These are phyloP conservation scores for Fusarium agapanthi DNA, from an alignment of 2,329 filamentous ascomycete genomes.

Conservation along the genomic window DNA sequence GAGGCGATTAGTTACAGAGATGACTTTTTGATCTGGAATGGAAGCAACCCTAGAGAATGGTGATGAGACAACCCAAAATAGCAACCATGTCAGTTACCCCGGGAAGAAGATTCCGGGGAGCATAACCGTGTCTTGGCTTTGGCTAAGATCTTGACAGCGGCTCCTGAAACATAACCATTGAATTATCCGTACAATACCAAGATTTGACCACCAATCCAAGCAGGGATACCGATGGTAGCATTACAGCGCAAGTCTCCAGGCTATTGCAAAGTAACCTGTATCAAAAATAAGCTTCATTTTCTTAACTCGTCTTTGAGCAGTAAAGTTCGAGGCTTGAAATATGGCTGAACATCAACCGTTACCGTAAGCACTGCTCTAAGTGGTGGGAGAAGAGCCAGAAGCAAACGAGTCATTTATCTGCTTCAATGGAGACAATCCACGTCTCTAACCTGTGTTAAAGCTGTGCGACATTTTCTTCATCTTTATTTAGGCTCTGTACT, in stretches of 20 bases:
- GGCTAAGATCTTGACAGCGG: not conserved
- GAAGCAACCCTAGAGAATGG: not conserved
- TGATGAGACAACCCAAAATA: constrained; percentile 25
- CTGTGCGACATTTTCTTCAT: constrained; percentile 14
- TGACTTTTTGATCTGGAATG: not conserved
- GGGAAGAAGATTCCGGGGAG: not conserved
- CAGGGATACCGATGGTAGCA: not conserved
- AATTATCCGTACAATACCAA: not conserved
- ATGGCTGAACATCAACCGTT: not conserved
- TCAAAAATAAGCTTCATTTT: not conserved
- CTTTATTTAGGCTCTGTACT: not conserved
- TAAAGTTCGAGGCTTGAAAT: not conserved
- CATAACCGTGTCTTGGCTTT: constrained; percentile 13
- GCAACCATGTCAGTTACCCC: constrained; percentile 18
- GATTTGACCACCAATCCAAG: not conserved
- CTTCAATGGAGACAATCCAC: not conserved
- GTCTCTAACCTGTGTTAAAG: not conserved
- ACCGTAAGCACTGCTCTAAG: not conserved
- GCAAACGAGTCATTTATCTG: not conserved
- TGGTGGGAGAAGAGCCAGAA: not conserved
- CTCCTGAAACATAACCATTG: not conserved
- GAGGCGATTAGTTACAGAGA: not conserved
- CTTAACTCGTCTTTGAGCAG: not conserved
- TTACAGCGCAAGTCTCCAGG: not conserved
- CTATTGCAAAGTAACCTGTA: not conserved